A percentile compares a stretch with the other conserved stretches of the same genome.
phyloP scores from a whole-genome alignment of 2,329 filamentous ascomycete genomes.

The Sphaerostilbella broomeana region DNA sequence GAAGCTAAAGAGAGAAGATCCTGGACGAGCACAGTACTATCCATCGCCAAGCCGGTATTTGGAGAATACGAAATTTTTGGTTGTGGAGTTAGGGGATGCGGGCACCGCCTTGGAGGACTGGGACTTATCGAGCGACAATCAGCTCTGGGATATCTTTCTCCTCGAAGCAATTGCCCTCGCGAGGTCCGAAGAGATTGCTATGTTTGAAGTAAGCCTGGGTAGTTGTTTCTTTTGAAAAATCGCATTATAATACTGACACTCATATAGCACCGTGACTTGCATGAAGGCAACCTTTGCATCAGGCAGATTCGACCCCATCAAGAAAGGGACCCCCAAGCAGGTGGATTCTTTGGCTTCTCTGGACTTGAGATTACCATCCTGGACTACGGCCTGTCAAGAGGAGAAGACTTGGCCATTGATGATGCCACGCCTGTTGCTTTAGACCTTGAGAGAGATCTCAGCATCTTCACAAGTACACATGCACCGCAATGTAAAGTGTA shows the following conservation, averaged over 20 bases:
- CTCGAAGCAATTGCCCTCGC: slow-evolving; percentile 54
- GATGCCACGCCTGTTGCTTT: slow-evolving; percentile 41
- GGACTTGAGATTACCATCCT: slow-evolving; percentile 58
- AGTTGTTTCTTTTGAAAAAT: neutral
- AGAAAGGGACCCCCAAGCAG: slow-evolving; percentile 24
- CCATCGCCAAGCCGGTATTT: slow-evolving; percentile 55
- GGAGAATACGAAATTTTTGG: slow-evolving; percentile 51
- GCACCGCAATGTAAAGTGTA: slow-evolving; percentile 56
- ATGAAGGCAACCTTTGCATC: slow-evolving; percentile 59
- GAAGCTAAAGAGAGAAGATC: slow-evolving; percentile 48
- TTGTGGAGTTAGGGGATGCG: slow-evolving; percentile 58
- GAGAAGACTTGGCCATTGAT: slow-evolving; percentile 36
- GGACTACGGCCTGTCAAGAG: slow-evolving; percentile 59
- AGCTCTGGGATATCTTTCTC: slow-evolving; percentile 59
- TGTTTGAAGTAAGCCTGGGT: slow-evolving; percentile 47
- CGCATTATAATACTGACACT: slow-evolving; percentile 10
- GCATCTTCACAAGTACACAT: slow-evolving; percentile 54
- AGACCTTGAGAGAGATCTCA: slow-evolving; percentile 54
- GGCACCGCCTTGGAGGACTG: slow-evolving; percentile 55
- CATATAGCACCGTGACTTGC: slow-evolving; percentile 54
- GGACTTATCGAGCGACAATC: slow-evolving; percentile 38
- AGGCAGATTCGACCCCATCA: slow-evolving; percentile 34
- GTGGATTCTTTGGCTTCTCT: slow-evolving; percentile 48
- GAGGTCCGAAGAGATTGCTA: slow-evolving; percentile 49
- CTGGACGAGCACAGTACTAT: slow-evolving; percentile 53